Evolutionary conservation across 495 filamentous ascomycete genomes (phyloP), one percentile per base, ranked within the genome.

Genomic region (Penicillium macrosclerotiorum): DNA sequence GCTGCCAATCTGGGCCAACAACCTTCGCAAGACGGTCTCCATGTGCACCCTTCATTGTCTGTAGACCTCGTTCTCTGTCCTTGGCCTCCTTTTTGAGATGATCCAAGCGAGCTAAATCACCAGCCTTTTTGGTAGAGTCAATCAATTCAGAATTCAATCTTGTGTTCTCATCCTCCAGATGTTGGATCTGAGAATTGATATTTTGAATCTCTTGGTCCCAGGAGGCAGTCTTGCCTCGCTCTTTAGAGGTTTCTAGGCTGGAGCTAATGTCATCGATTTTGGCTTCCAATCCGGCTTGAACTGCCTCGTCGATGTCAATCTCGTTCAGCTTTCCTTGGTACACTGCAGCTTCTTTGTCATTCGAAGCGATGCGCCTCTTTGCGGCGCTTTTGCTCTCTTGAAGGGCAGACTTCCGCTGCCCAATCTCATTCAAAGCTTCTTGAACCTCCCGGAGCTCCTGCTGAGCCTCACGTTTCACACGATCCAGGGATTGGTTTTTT

Each of bases 251-350:
- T 37, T 73, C 68, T 5, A 95, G 75, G 33, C 67, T 76, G 3
- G 75, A 68, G 49, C 83, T 79, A 4, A 85, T 73, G 20, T 95
- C 89, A 40, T 83, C 78, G 27, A 85, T 72, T 30, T 84, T 83
- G 3, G 83, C 78, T 45, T 90, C 83, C 9, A 95, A 74, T 3
- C 84, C 72, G 23, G 85, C 83, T 57, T 87, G 85, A 19, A 80
- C 76, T 9, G 89, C 91, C 68, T 96, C 91, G 52, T 96, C 92
- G 31, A 90, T 74, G 11, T 85, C 78, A 38, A 97, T 81, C 6
- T 65, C 70, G 51, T 83, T 76, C 7, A 93, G 66, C 11, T 85
- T 82, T 25, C 63, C 68, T 52, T 92, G 86, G 9, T 88, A 74
- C 4, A 55, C 57, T 8, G 63, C 60, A 8, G 83, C 77, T 39